phyloP scores from a whole-genome alignment of 768 basidiomycete genomes.

The Termitomyces sp. region DNA sequence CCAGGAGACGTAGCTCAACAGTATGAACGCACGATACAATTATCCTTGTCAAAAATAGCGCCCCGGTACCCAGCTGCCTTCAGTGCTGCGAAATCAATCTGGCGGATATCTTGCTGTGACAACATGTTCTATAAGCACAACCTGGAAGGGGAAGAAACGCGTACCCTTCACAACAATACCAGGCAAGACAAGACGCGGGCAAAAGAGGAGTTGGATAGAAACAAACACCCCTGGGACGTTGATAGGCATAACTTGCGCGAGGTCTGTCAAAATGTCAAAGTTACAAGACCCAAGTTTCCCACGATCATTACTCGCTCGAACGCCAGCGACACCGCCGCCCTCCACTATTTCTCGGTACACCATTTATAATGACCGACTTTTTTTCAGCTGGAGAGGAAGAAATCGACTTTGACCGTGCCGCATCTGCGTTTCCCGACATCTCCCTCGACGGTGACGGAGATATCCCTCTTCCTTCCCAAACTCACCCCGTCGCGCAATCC shows the following conservation, averaged over 20 bases:
- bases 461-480: slow-evolving; percentile 33
- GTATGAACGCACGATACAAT: slow-evolving; percentile 70
- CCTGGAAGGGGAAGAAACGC: background rate
- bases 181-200: slow-evolving; percentile 69
- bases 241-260: slow-evolving; percentile 51
- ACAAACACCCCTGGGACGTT: slow-evolving; percentile 71
- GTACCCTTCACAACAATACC: slow-evolving; percentile 63
- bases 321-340: background rate
- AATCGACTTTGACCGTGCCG: slow-evolving; percentile 80
- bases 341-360: slow-evolving; percentile 4
- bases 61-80: slow-evolving; percentile 77
- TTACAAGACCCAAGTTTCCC: slow-evolving; percentile 19
- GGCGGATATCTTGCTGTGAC: slow-evolving; percentile 76
- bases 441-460: slow-evolving; percentile 66
- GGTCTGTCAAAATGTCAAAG: background rate
- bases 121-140: slow-evolving; percentile 13
- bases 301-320: slow-evolving; percentile 11
- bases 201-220: slow-evolving; percentile 65
- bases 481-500: slow-evolving; percentile 28
- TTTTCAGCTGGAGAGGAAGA: slow-evolving; percentile 41
- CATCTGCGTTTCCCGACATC: slow-evolving; percentile 83
- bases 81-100: slow-evolving; percentile 73
- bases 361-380: slow-evolving; percentile 25
- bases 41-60: slow-evolving; percentile 97
- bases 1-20: background rate